Base-by-base conservation (phyloP, 2,329 filamentous ascomycete genomes). In the Trichoderma sp. region DNA sequence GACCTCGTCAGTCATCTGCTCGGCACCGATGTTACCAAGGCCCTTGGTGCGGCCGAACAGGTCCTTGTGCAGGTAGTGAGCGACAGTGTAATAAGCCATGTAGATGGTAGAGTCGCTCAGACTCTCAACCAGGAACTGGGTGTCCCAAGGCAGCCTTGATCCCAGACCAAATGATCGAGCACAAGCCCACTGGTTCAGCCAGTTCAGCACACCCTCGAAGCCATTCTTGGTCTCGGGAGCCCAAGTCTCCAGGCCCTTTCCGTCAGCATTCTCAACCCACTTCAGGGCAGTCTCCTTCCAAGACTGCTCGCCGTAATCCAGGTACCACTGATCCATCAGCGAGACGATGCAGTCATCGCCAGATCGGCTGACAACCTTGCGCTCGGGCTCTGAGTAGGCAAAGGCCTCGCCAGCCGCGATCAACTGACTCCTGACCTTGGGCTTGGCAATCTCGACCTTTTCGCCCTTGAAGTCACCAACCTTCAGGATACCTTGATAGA, bases 171-270 rank as follows among this genome's bases (percentile, higher is more conserved):
- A 99, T 9, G 91, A 92, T 77, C 95, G 87, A 60, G 93, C 92
- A 76, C 94, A 97, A 50, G 95, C 94, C 95, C 95, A 99, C 78
- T 95, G 92, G 77, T 92, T 93, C 70, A 99, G 85, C 95, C 95
- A 99, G 78, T 90, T 89, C 52, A 99, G 84, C 45, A 94, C 94
- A 71, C 90, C 90, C 78, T 93, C 88, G 77, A 98, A 97, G 7
- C 87, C 88, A 77, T 94, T 87, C 79, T 89, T 90, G 58, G 92
- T 90, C 76, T 94, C 92, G 35, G 83, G 78, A n/a, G 85, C 88
- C 81, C 92, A 98, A 8, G 92, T 92, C 79, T 97, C 92, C 70
- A 97, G 82, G 34, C 87, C 87, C 70, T 86, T 86, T 69, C 87
- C 86, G 69, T 89, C 84, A 67, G 84, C 86, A 75, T 89, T 88